phyloP scores from a whole-genome alignment of 164 flowering plant species.

The Dillenia turbinata region DNA sequence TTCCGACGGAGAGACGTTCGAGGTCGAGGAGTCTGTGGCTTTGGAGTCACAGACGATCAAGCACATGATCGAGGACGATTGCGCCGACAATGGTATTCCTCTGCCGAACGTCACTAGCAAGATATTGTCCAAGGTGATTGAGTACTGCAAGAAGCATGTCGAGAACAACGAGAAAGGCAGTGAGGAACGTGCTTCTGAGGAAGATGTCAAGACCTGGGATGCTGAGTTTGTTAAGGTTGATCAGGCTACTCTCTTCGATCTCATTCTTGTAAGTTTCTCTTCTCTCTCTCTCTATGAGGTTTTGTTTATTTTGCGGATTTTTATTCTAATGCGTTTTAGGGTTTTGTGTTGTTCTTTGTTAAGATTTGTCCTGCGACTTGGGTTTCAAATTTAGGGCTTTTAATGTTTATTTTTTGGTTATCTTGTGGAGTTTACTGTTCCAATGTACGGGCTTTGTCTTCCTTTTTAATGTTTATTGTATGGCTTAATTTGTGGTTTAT shows the following conservation, averaged over 20 bases:
- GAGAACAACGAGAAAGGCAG: constrained; percentile 4
- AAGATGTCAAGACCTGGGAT: constrained; percentile 51
- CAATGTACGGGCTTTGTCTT: too few species aligned
- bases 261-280: constrained; percentile 38
- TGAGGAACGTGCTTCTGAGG: constrained; percentile 6
- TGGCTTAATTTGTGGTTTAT: too few species aligned
- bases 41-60: constrained; percentile 38
- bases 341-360: too few species aligned
- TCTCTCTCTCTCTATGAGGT: neutral
- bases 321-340: too few species aligned
- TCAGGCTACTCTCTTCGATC: constrained; percentile 50
- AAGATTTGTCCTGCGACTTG: too few species aligned
- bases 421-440: too few species aligned
- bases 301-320: neutral
- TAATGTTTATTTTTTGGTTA: too few species aligned
- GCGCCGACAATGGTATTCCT: constrained; percentile 40
- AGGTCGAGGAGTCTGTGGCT: constrained; percentile 44
- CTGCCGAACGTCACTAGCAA: constrained; percentile 42
- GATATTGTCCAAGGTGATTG: constrained; percentile 41
- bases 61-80: constrained; percentile 47
- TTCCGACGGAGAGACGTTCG: constrained; percentile 38
- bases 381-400: too few species aligned
- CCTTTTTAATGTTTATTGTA: too few species aligned
- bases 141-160: constrained; percentile 44
- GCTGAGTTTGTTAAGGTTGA: constrained; percentile 61